Base-by-base conservation (phyloP, 2,329 filamentous ascomycete genomes). In the Apiospora arundinis region DNA sequence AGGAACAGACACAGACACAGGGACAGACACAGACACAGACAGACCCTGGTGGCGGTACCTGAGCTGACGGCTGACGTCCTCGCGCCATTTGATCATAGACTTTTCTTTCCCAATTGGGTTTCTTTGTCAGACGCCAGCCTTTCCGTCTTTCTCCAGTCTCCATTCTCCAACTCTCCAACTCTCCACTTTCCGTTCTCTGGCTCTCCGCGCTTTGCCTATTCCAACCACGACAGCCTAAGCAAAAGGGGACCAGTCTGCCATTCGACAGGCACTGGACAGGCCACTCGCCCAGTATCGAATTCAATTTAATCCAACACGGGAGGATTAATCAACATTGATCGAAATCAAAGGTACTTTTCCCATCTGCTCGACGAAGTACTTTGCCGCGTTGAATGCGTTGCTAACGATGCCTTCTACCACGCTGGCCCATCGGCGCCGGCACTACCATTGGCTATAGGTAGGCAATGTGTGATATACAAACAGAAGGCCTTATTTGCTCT, bases 111-210 rank as follows among this genome's bases (percentile, higher is more conserved):
- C 32, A 40, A 63, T 63, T 40, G 56, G 56, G 56, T 23, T 63
- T 63, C 18, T 63, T 8, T 48, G 66, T 32, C 44, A 68, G 66
- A 68, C 66, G 66, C 66, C 44, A 68, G 42, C 66, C 66, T 68
- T 68, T 68, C 25, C 66, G 18, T 21, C 23, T 37, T 48, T 48
- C 66, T 68, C 66, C 66, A 68, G 66, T 68, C 66, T 37, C 66
- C 66, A 63, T 28, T 60, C 52, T 60, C 52, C 52, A 67, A 45
- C 56, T 63, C 56, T 63, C 56, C 56, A 68, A 45, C 25, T 68
- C 44, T 68, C 66, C 66, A 68, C 28, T 68, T 40, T 48, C 66
- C 66, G 32, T 9, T 63, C 21, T 63, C 32, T 40, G 32, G 11
- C 66, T 48, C 44, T 32, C 66, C 44, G 37, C 44, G 44, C 66